phyloP scores from a whole-genome alignment of 2,329 filamentous ascomycete species.

The Beauveria sp. region DNA sequence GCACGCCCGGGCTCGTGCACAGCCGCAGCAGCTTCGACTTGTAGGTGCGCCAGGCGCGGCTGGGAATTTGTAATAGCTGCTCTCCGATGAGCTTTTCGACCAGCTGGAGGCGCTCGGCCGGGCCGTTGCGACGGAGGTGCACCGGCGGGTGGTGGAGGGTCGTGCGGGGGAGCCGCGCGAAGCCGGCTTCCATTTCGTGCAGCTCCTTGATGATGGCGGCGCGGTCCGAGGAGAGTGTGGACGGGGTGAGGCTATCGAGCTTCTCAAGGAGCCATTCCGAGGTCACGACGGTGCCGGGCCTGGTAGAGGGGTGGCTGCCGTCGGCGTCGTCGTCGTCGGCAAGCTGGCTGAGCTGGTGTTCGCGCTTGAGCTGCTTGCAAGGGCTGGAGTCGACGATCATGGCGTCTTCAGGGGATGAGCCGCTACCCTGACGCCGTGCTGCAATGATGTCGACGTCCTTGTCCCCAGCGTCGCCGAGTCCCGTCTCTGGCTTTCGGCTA shows the following conservation, averaged over 20 bases:
- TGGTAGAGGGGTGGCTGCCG: neutral
- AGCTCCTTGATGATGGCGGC: neutral
- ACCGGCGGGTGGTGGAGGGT: neutral
- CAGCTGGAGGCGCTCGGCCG: neutral
- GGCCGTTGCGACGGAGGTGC: neutral
- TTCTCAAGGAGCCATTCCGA: neutral
- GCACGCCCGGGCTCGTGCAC: conserved; percentile 11
- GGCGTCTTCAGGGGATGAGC: neutral
- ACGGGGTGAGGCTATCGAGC: neutral
- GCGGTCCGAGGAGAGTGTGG: neutral
- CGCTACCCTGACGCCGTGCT: neutral
- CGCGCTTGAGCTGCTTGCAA: neutral
- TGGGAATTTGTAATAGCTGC: conserved; percentile 15
- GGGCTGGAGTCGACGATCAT: neutral
- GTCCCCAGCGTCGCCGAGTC: neutral
- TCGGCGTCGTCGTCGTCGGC: neutral
- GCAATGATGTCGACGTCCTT: neutral
- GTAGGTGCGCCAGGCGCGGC: conserved; percentile 16
- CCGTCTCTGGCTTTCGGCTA: neutral
- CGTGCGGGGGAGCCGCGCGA: neutral
- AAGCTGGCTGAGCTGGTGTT: neutral
- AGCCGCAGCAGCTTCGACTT: conserved; percentile 16
- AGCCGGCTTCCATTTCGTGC: neutral
- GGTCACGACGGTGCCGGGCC: neutral
- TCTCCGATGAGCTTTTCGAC: neutral